Base-by-base conservation (phyloP, 208 protist species). In the Leishmania major region DNA sequence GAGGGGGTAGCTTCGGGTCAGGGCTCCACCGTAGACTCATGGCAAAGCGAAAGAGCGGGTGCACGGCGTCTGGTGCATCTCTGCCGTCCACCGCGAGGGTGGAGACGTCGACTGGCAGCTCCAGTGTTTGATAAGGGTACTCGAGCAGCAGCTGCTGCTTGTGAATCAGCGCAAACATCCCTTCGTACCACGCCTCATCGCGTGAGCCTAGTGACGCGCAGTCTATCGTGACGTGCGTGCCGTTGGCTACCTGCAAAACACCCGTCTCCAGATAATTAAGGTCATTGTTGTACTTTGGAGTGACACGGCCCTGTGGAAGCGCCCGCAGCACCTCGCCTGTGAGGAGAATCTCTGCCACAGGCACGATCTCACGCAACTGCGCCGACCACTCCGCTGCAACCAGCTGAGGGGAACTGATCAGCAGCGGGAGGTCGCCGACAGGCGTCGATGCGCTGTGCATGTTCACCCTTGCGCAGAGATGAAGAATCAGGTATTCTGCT, bases 211-310 rank as follows among this genome's bases (percentile, higher is more conserved):
- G 76, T 1, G 79, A 82, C 15, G 62, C 66, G 71, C 89, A 94
- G 85, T 97, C 91, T 7, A 97, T 62, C 35, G 92, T 95, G n/a
- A 97, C 70, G 75, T 97, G 91, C 17, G 90, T 90, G n/a, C 94
- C 94, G 82, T 96, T 94, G 6, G 89, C 92, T 8, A 97, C 83
- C 78, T 97, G 94, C 35, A 97, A 81, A 10, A 92, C 47, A 71
- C 94, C 94, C 1, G 89, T 88, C 4, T 84, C 85, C 4, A 97
- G 87, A 69, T 87, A 92, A 84, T 96, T 97, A 2, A 74, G 55
- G 28, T 83, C 79, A 60, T 79, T 83, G 78, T 95, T 88, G 70
- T 94, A 89, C 40, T 74, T 66, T 22, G 94, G 92, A 0, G 76
- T 79, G 19, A 94, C 80, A 45, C 84, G 85, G 31, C 80, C 47